Conservation (phyloP, 2,329 filamentous ascomycete species). For the Aaosphaeria pasadenensis region DNA sequence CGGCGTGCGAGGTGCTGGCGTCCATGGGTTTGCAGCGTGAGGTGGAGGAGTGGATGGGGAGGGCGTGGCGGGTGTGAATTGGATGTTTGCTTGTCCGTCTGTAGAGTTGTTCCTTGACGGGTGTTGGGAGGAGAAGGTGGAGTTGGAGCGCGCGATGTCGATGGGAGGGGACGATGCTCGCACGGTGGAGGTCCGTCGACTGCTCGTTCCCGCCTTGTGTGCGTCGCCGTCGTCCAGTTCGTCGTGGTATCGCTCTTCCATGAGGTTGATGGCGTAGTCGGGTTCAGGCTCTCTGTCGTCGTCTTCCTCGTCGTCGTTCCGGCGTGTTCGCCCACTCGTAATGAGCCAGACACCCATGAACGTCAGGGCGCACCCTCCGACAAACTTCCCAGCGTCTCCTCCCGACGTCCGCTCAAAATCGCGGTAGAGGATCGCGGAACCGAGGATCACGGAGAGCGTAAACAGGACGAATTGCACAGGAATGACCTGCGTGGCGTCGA, state of each 20-base stretch:
- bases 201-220: slow-evolving; percentile 7
- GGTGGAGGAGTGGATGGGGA: slow-evolving; percentile 14
- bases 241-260: slow-evolving; percentile 36
- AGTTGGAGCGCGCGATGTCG: slow-evolving; percentile 12
- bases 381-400: slow-evolving; percentile 75
- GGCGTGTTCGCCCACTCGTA: slow-evolving; percentile 71
- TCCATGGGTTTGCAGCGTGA: slow-evolving; percentile 29
- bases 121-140: slow-evolving; percentile 7
- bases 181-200: slow-evolving; percentile 21
- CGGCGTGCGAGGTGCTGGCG: slow-evolving; percentile 5
- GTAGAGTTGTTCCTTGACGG: slow-evolving; percentile 4
- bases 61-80: slow-evolving; percentile 12
- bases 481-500: slow-evolving; percentile 97
- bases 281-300: slow-evolving; percentile 40
- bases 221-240: slow-evolving; percentile 10
- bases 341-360: slow-evolving; percentile 98
- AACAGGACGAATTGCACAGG: slow-evolving; percentile 97
- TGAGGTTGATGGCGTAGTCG: slow-evolving; percentile 42
- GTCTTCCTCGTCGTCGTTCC: slow-evolving; percentile 59
- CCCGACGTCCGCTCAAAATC: slow-evolving; percentile 84
- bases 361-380: slow-evolving; percentile 85
- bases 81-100: slow-evolving; percentile 19
- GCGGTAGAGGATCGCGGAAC: slow-evolving; percentile 87
- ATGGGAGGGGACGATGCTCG: slow-evolving; percentile 21
- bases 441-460: slow-evolving; percentile 90